Evolutionary conservation across 2,329 filamentous ascomycete species (phyloP), one percentile per base, ranked within the genome.

Genomic region (Parafenestella ontariensis): DNA sequence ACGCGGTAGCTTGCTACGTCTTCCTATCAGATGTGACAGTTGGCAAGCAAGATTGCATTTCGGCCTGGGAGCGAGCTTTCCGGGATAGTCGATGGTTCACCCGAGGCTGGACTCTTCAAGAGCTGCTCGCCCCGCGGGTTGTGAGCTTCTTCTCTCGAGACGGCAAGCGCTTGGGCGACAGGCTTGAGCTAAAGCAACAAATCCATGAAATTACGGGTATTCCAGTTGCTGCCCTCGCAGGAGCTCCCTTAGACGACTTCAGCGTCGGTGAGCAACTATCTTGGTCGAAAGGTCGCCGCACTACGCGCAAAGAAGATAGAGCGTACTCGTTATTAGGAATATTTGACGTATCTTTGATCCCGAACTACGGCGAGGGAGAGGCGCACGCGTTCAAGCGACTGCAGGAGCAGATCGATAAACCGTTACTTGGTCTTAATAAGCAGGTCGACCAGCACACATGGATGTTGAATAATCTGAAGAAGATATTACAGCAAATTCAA

Each of bases 71-170:
- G 11, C 28, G 5, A 10, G 11, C 6, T 3, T 31, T 31, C 11
- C 28, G 28, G 11, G 6, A 3, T 31, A 31, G 28, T 13, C 28
- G 28, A 13, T 31, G 28, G 28, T 31, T 31, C 28, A 31, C 28
- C 11, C 28, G 28, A 3, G 28, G 28, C 7, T 31, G 28, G 28
- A 31, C 28, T 20, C 15, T 42, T 17, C 17, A 42, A 20, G 33
- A 28, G 41, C 28, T 50, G 39, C 7, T 57, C 21, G 56, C 56
- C 36, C 49, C 56, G 15, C 15, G 9, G 3, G 9, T n/a, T 13
- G 48, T 59, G 13, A 11, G 31, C 3, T 59, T 59, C 46, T 59
- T 52, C 37, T 47, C 52, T 17, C 18, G 7, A 20, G 47, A 52
- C 6, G 39, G 48, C 17, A 40, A 21, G 3, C 21, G 5, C 8